phyloP scores from a whole-genome alignment of 1,139 yeast species.

The Suhomyces guaymorum region DNA sequence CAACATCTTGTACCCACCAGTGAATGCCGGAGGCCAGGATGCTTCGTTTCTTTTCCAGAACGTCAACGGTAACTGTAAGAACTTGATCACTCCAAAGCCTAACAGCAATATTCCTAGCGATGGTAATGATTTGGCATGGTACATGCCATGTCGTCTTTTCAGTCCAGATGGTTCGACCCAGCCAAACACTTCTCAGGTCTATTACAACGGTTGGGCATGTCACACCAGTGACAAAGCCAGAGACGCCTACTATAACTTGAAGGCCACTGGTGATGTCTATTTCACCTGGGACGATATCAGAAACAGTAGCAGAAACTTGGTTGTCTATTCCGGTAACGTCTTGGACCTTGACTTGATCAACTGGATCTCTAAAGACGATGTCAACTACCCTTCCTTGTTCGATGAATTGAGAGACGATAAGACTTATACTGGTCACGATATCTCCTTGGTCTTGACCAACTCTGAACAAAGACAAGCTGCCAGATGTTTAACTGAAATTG shows the following conservation, averaged over 20 bases:
- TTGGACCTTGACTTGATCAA: conserved; percentile 73
- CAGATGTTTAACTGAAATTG: conserved; percentile 81
- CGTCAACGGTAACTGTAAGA: conserved; percentile 91
- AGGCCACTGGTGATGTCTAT: conserved; percentile 71
- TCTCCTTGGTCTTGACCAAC: conserved; percentile 73
- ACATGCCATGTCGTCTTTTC: conserved; percentile 85
- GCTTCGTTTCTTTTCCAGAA: conserved; percentile 90
- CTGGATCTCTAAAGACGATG: conserved; percentile 70
- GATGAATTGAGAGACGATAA: conserved; percentile 59
- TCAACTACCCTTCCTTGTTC: conserved; percentile 72
- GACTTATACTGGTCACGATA: conserved; percentile 71
- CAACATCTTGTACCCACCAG: conserved; percentile 78
- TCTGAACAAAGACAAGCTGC: conserved; percentile 71
- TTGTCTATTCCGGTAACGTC: conserved; percentile 86
- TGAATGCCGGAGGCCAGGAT: conserved; percentile 87
- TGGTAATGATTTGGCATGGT: conserved; percentile 80
- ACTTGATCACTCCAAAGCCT: conserved; percentile 71
- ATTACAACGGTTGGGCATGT: conserved; percentile 87
- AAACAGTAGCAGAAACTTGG: conserved; percentile 70
- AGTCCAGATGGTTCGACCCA: conserved; percentile 67
- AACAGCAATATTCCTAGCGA: conserved; percentile 70
- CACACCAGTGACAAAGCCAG: conserved; percentile 78
- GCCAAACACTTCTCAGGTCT: conserved; percentile 61
- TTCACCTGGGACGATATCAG: conserved; percentile 88
- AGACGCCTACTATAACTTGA: conserved; percentile 60